These are phyloP conservation scores for Aspergillus bertholletiae DNA, from an alignment of 495 filamentous ascomycete species.

Conservation along the genomic window DNA sequence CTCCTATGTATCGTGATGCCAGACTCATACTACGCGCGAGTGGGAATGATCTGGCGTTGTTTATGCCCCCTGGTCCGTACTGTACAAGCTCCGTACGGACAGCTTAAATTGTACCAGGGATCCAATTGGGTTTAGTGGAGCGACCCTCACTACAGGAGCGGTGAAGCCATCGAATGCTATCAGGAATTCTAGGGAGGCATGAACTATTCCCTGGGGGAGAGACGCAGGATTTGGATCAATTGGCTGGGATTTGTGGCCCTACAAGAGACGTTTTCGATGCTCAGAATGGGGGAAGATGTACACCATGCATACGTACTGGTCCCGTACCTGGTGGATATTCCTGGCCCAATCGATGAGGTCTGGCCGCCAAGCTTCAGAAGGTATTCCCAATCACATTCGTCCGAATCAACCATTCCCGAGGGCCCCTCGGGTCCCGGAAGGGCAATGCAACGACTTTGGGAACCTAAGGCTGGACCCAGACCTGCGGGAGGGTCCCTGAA, in stretches of 20 bases:
- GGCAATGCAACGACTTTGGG: neutral
- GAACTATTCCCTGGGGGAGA: too few species aligned
- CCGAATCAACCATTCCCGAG: slow-evolving; percentile 10
- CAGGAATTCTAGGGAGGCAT: neutral
- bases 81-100: too few species aligned
- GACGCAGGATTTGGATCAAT: too few species aligned
- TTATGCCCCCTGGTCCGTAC: too few species aligned
- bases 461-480: neutral
- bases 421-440: slow-evolving; percentile 18
- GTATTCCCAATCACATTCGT: slow-evolving; percentile 1
- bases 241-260: neutral
- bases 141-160: neutral
- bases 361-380: neutral
- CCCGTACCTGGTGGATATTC: neutral
- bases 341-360: neutral
- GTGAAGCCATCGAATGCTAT: neutral
- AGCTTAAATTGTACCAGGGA: too few species aligned
- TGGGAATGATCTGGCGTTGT: too few species aligned
- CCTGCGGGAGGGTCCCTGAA: slow-evolving; percentile 18
- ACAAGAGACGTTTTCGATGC: neutral
- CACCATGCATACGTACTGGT: neutral
- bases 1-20: too few species aligned
- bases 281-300: neutral
- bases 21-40: too few species aligned
- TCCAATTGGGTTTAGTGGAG: slow-evolving; percentile 4